Base-by-base conservation (phyloP, 805 yeast species). In the Yarrowia sp. region DNA sequence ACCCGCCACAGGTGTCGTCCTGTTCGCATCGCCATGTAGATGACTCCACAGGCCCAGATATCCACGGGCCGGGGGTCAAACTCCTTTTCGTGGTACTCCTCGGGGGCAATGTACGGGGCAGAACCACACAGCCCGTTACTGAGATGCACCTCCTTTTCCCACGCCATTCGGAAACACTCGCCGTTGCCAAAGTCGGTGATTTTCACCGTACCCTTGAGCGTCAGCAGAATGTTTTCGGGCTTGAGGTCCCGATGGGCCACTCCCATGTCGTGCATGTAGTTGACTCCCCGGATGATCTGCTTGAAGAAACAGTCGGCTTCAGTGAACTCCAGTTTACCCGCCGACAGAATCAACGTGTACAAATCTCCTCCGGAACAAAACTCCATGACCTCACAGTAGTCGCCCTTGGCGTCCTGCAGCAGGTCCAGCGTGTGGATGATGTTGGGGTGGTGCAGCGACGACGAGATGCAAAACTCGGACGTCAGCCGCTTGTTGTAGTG, bases 191-290 rank as follows among this genome's bases (percentile, higher is more conserved):
- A 92, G 74, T 92, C 98, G 45, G 90, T 84, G 62, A 88, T 85
- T 71, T 86, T 87, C 66, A 87, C 78, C 63, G 83, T 80, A 9
- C 96, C 95, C 66, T 80, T 77, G 15, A 83, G 80, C 8, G 90
- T 86, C 51, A 92, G 77, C 42, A 92, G 74, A 32, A 92, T 79
- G 74, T 92, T 92, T 72, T 92, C 98, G 11, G 96, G 92, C 75
- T 92, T 92, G 67, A 92, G 79, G 73, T 92, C 98, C 72, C 97
- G 89, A 75, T 92, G 98, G 0, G 97, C 93, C 35, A 92, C 93
- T 38, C 98, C 98, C 75, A 88, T 92, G 9, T 86, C 83, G 75
- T 92, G 98, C 86, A 93, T 86, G 75, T 89, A 91, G 33, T 86
- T 82, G 35, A 92, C 82, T 1, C 96, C 98, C 68, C 86, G 84